Conservation (phyloP, 371 early-diverging fungal genomes). For the Rhizopus arrhizus region DNA sequence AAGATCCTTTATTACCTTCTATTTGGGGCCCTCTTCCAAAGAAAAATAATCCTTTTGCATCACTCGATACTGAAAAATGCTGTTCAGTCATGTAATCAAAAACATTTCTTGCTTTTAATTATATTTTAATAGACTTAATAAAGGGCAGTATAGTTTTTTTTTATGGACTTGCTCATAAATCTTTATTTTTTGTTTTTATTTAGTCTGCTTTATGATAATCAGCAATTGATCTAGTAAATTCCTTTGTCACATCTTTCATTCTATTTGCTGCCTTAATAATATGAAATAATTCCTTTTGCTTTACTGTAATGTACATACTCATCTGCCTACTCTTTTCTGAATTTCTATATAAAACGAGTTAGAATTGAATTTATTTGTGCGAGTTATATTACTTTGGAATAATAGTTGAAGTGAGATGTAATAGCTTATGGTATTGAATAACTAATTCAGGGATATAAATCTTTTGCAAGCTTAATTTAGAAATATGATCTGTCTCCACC, state of each 20-base stretch:
- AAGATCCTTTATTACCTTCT: not conserved
- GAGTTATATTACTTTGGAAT: constrained; percentile 2
- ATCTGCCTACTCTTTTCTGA: constrained; percentile 1
- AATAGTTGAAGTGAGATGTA: constrained; percentile 1
- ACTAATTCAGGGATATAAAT: constrained; percentile 20
- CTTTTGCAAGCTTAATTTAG: constrained; percentile 10
- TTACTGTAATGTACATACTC: not conserved
- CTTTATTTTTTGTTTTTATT: not conserved
- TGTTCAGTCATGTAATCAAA: too few species aligned
- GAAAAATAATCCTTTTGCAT: too few species aligned
- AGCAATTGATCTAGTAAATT: constrained; percentile 15
- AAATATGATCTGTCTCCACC: constrained; percentile 2
- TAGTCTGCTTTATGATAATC: not conserved
- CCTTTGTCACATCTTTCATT: constrained; percentile 16
- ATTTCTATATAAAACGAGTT: constrained; percentile 1
- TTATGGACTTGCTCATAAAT: too few species aligned
- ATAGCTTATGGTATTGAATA: constrained; percentile 19
- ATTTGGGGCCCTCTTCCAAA: too few species aligned
- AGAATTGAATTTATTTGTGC: not conserved
- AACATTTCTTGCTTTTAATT: too few species aligned
- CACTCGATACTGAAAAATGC: too few species aligned
- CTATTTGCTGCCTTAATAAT: constrained; percentile 11
- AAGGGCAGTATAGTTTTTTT: too few species aligned
- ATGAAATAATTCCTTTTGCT: constrained; percentile 3
- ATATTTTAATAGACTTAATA: too few species aligned